Conservation (phyloP, 768 basidiomycete genomes). For the Clavaria fumosa region DNA sequence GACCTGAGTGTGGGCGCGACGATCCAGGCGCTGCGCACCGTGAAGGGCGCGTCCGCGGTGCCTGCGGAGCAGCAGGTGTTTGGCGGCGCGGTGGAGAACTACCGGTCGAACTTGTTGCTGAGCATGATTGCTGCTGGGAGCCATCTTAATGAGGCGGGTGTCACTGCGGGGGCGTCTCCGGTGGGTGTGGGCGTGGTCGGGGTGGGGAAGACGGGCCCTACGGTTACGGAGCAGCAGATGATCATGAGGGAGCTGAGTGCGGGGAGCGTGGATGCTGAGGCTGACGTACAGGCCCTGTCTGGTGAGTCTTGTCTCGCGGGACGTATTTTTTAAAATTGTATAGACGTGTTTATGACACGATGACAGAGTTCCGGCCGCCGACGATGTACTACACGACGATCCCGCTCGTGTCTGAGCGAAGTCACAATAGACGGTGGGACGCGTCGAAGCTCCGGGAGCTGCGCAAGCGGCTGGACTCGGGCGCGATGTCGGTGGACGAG, state of each 20-base stretch:
- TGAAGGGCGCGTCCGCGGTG: slow-evolving; percentile 86
- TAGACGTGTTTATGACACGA: slow-evolving; percentile 21
- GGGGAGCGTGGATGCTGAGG: slow-evolving; percentile 63
- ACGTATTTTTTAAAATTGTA: slow-evolving; percentile 3
- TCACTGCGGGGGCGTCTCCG: slow-evolving; percentile 35
- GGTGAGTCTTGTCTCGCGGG: slow-evolving; percentile 35
- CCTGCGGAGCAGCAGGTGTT: slow-evolving; percentile 90
- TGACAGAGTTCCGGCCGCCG: slow-evolving; percentile 74
- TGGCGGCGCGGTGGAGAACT: slow-evolving; percentile 86
- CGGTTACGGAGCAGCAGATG: slow-evolving; percentile 91
- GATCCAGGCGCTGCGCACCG: slow-evolving; percentile 71
- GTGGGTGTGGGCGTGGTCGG: slow-evolving; percentile 42
- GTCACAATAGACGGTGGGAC: slow-evolving; percentile 82
- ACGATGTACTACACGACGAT: slow-evolving; percentile 96
- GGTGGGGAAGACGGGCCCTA: slow-evolving; percentile 50
- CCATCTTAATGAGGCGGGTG: too few species aligned
- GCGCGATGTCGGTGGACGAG: slow-evolving; percentile 68
- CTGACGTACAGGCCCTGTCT: slow-evolving; percentile 71
- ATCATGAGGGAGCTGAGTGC: slow-evolving; percentile 85
- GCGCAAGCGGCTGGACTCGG: slow-evolving; percentile 87
- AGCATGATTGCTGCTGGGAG: slow-evolving; percentile 74
- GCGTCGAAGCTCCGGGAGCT: slow-evolving; percentile 87
- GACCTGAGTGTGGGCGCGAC: slow-evolving; percentile 78
- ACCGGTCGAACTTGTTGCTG: slow-evolving; percentile 77
- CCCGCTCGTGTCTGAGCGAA: slow-evolving; percentile 74